phyloP scores from a whole-genome alignment of 352 stramenopile species.

The Pythium insidiosum region DNA sequence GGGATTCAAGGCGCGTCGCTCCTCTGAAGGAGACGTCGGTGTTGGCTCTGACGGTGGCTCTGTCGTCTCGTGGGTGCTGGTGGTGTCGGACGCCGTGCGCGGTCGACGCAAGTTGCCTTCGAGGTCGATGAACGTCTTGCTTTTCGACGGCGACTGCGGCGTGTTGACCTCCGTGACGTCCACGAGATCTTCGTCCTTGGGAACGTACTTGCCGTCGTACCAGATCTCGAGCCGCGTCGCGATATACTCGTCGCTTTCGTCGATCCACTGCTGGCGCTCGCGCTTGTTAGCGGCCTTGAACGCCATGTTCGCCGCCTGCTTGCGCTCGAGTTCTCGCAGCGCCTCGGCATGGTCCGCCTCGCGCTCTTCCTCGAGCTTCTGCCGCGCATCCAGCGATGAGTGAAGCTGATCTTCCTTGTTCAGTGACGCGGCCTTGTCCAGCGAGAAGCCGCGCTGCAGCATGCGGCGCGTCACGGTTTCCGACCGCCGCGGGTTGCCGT shows the following conservation, averaged over 20 bases:
- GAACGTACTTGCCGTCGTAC: constrained; percentile 18
- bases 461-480: constrained; percentile 22
- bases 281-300: constrained; percentile 28
- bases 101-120: constrained; percentile 42
- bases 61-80: no score
- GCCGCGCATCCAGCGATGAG: constrained; percentile 6
- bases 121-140: constrained; percentile 32
- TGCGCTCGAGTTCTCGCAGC: constrained; percentile 5
- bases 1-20: no score
- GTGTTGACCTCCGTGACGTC: constrained; percentile 35
- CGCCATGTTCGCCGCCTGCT: constrained; percentile 17
- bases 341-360: constrained; percentile 2
- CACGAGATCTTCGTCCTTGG: constrained; percentile 10
- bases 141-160: constrained; percentile 23
- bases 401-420: constrained; percentile 20
- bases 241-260: constrained; percentile 23
- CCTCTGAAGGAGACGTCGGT: no score
- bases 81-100: no score
- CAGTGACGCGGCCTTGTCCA: constrained; percentile 19
- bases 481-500: constrained; percentile 22
- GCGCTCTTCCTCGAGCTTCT: neutral
- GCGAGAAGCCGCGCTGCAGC: constrained; percentile 23
- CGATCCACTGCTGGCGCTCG: constrained; percentile 21
- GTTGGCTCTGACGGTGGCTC: no score
- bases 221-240: constrained; percentile 19